phyloP scores from a whole-genome alignment of 2,329 filamentous ascomycete genomes.

The Rugonectria rugulosa region DNA sequence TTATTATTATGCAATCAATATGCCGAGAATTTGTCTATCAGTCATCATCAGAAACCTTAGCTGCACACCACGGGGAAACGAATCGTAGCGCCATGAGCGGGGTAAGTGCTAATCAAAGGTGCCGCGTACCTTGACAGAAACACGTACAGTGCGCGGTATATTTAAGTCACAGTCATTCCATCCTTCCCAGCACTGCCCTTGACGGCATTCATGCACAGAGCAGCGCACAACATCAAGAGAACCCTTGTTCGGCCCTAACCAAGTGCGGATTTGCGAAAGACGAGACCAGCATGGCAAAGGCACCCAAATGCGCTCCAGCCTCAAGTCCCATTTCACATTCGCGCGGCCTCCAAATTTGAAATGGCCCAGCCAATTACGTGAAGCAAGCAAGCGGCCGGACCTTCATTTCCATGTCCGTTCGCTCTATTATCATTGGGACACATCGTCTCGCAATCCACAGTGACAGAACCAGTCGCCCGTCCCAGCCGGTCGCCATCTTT shows the following conservation, averaged over 20 bases:
- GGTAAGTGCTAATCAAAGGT: conserved; percentile 18
- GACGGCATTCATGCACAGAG: no score
- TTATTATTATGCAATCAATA: conserved; percentile 4
- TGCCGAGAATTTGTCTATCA: neutral
- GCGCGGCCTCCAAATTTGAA: neutral
- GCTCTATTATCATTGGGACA: no score
- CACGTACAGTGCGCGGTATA: conserved; percentile 27
- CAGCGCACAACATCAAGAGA: no score
- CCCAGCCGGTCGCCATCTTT: neutral
- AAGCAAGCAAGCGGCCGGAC: conserved; percentile 19
- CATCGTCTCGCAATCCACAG: conserved; percentile 27
- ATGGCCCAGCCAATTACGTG: conserved; percentile 23
- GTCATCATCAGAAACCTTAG: conserved; percentile 17
- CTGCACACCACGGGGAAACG: conserved; percentile 22
- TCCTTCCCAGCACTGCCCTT: no score
- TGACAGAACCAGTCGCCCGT: neutral
- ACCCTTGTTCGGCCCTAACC: conserved; percentile 1
- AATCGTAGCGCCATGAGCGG: conserved; percentile 25
- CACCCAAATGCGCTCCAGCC: conserved; percentile 13
- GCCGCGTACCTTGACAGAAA: conserved; percentile 7
- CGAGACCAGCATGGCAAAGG: conserved; percentile 29
- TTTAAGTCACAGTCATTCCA: neutral
- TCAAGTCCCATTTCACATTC: conserved; percentile 25
- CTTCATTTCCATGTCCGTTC: no score
- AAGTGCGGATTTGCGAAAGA: conserved; percentile 12